Evolutionary conservation across 306 rosid species (phyloP).

Genomic region (Cajanus cajan): DNA sequence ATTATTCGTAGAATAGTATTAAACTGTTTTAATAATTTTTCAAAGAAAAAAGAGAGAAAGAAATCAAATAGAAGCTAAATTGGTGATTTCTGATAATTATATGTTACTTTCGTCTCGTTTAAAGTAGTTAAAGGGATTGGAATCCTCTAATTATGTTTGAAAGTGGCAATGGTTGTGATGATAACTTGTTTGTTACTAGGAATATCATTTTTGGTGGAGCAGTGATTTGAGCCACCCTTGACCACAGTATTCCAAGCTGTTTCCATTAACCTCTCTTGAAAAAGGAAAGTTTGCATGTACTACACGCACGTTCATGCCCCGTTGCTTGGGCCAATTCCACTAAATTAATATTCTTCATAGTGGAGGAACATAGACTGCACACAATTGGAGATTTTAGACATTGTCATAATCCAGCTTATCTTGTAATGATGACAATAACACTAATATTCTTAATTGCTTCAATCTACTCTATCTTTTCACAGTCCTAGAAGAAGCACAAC

Average conservation of each 20-base stretch:
- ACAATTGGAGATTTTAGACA: not conserved
- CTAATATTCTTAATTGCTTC: conserved; percentile 9
- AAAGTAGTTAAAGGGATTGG: not conserved
- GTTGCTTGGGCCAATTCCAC: conserved; percentile 35
- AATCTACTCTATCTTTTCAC: not conserved
- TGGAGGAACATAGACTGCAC: conserved; percentile 26
- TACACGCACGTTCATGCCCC: conserved; percentile 4
- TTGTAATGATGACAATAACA: conserved; percentile 25
- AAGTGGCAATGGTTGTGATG: not conserved
- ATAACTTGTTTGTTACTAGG: not conserved
- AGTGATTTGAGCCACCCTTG: not conserved
- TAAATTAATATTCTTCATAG: conserved; percentile 12
- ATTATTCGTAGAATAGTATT: too few relatives aligned
- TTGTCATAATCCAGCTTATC: conserved; percentile 6
- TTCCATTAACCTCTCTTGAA: not conserved
- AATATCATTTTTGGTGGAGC: not conserved
- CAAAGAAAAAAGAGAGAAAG: too few relatives aligned
- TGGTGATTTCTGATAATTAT: not conserved
- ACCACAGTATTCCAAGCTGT: not conserved
- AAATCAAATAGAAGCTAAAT: too few relatives aligned
- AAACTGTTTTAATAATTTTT: too few relatives aligned
- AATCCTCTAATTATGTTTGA: not conserved
- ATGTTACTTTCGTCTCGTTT: not conserved
- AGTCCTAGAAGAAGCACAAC: not conserved
- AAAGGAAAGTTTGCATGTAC: conserved; percentile 20